Evolutionary conservation across 108 stramenopile species (phyloP), one percentile per base, ranked within the genome.

Genomic region (Cyclotella baltica): DNA sequence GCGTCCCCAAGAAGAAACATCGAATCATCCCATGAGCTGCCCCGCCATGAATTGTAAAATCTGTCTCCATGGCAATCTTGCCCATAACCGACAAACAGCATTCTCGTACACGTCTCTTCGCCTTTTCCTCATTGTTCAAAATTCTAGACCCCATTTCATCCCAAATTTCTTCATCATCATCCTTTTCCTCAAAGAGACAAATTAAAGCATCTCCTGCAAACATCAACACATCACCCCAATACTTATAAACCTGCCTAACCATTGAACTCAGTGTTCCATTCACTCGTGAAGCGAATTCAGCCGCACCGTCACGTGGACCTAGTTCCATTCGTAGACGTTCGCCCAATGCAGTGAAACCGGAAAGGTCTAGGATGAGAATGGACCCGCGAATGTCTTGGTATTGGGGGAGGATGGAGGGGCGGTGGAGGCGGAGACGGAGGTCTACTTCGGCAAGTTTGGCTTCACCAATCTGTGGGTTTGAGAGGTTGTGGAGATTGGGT

Each of bases 141-240:
- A 25, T 28, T 48, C 62, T 57, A 16, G 25, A 71, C 25, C 67
- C 70, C 23, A 51, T 59, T 23, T 71, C 70, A 72, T 78, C 71
- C n/a, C 50, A 52, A 0, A 71, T 65, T 13, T 46, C 40, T 40
- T 67, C 78, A 15, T 64, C 76, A 51, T 72, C 63, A 33, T 57
- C 71, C 27, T 53, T 71, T 66, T 81, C 85, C 47, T 81, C 80
- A 43, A 86, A 90, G 3, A 90, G 43, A 73, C 86, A 87, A 36
- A 90, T 81, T 5, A 90, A 48, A 15, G 89, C 89, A 70, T 90
- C 89, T 22, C 89, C 89, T 11, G 89, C 89, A 70, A 87, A 90
- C 83, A 87, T 90, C 29, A 90, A 67, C 1, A 90, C 85, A 76
- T 90, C 89, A 13, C 89, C 89, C 57, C 87, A 84, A 64, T 78